These are phyloP conservation scores for Noccaea caerulescens DNA, from an alignment of 345 rosid species.

Conservation along the genomic window DNA sequence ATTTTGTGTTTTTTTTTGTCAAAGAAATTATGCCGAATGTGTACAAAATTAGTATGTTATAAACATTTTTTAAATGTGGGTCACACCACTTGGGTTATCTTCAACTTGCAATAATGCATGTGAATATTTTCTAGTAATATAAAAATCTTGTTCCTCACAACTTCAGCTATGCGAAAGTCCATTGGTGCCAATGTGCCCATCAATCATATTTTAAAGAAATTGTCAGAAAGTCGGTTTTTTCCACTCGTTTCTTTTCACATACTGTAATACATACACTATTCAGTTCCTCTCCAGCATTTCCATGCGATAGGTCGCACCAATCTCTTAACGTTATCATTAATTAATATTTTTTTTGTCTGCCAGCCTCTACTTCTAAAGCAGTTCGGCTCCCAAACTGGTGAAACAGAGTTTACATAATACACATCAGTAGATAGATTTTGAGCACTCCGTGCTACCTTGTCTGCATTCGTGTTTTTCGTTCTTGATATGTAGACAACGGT, in stretches of 20 bases:
- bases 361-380: no score
- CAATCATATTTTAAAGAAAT: slow-evolving; percentile 32
- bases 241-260: slow-evolving; percentile 1
- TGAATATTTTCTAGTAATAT: slow-evolving; percentile 44
- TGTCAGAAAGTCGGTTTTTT: slow-evolving; percentile 39
- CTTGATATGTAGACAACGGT: no score
- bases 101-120: slow-evolving; percentile 50
- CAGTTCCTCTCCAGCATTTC: no score
- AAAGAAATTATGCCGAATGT: neutral
- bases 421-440: no score
- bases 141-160: slow-evolving; percentile 39
- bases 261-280: no score
- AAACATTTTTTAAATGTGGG: slow-evolving; percentile 21
- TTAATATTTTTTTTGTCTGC: no score
- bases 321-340: no score
- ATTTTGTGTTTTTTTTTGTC: neutral
- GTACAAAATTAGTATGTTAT: neutral
- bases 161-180: slow-evolving; percentile 60
- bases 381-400: no score
- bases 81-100: slow-evolving; percentile 39
- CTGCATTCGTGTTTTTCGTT: no score
- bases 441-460: no score
- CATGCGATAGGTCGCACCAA: no score
- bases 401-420: no score
- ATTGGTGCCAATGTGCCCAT: slow-evolving; percentile 32